These are phyloP conservation scores for Elongisporangium anandrum DNA, from an alignment of 352 stramenopile species.

Conservation along the genomic window DNA sequence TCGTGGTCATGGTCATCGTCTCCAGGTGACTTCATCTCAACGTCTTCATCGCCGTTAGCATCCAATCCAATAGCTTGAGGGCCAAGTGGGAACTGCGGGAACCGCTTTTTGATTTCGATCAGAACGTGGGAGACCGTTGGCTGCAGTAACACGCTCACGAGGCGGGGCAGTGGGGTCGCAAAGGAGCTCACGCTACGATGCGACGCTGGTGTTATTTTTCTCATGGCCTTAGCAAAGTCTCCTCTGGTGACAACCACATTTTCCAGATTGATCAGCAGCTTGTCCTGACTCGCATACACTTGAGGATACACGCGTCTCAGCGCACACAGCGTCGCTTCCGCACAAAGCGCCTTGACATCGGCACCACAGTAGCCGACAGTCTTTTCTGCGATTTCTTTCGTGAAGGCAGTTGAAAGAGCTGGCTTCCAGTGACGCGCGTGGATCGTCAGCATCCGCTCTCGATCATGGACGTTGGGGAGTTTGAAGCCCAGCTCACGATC, in stretches of 20 bases:
- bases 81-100: constrained; percentile 63
- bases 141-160: constrained; percentile 41
- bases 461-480: constrained; percentile 76
- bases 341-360: constrained; percentile 90
- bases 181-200: constrained; percentile 67
- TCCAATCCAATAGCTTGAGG: constrained; percentile 30
- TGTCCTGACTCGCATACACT: constrained; percentile 80
- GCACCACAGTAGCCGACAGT: constrained; percentile 90
- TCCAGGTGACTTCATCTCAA: constrained; percentile 15
- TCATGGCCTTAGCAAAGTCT: constrained; percentile 66
- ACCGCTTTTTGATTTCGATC: constrained; percentile 38
- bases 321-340: constrained; percentile 87
- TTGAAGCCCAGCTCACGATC: constrained; percentile 90
- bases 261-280: constrained; percentile 68
- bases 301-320: constrained; percentile 83
- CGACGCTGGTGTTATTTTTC: constrained; percentile 83
- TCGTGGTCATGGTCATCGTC: constrained; percentile 50
- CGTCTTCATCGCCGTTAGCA: not conserved
- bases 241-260: constrained; percentile 68
- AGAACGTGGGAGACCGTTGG: constrained; percentile 33
- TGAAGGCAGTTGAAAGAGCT: constrained; percentile 42
- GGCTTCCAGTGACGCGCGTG: constrained; percentile 88
- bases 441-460: constrained; percentile 85
- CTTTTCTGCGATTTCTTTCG: constrained; percentile 74
- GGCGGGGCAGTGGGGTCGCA: constrained; percentile 65